phyloP scores from a whole-genome alignment of 2,329 filamentous ascomycete species.

The Penicillium sp. region DNA sequence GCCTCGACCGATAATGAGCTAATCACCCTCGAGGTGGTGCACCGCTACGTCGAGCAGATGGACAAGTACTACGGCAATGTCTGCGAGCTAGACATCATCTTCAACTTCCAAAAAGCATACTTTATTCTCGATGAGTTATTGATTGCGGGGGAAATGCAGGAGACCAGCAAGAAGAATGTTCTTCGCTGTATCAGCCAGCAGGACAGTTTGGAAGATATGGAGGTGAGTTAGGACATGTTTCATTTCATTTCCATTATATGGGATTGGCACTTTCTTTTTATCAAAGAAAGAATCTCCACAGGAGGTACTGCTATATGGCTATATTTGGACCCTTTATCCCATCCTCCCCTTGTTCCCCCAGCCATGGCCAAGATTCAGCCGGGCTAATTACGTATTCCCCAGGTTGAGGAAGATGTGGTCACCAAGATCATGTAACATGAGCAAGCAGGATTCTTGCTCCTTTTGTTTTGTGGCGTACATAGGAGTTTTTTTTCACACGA shows the following conservation, averaged over 20 bases:
- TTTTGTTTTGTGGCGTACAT: constrained; percentile 23
- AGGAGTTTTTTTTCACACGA: constrained; percentile 29
- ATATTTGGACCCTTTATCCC: neutral
- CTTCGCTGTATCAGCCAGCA: constrained; percentile 94
- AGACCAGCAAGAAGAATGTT: constrained; percentile 99
- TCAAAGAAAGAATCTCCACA: neutral
- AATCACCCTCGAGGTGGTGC: constrained; percentile 96
- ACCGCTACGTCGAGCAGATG: constrained; percentile 99
- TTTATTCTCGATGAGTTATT: constrained; percentile 97
- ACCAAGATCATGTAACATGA: constrained; percentile 77
- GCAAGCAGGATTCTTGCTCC: constrained; percentile 23
- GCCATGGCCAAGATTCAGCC: constrained; percentile 17
- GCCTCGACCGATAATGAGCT: constrained; percentile 97
- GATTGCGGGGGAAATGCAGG: constrained; percentile 93
- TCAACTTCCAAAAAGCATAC: constrained; percentile 99
- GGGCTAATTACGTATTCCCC: constrained; percentile 47
- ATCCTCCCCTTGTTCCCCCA: neutral
- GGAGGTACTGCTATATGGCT: neutral
- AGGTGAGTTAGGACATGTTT: constrained; percentile 66
- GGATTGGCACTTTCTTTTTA: neutral
- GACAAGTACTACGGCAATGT: constrained; percentile 99
- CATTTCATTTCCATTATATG: neutral
- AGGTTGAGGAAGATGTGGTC: constrained; percentile 83
- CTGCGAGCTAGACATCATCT: constrained; percentile 98
- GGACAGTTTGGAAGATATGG: constrained; percentile 97